Conservation (phyloP, 148 eudicot species). For the Chenopodium quinoa region DNA sequence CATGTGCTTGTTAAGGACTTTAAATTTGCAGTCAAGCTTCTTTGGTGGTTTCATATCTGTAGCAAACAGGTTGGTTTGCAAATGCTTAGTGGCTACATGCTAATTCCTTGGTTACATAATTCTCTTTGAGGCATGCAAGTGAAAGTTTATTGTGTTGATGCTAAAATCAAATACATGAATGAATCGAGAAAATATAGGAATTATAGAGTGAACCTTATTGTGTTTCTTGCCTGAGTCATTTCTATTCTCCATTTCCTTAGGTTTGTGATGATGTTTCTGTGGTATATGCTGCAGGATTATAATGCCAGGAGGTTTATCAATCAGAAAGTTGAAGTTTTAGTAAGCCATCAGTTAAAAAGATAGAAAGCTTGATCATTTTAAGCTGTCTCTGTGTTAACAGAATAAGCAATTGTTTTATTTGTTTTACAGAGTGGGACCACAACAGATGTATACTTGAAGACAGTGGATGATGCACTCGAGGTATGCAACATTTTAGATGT, state of each 20-base stretch:
- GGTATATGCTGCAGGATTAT: slow-evolving; percentile 49
- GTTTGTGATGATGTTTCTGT: not conserved
- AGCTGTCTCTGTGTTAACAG: slow-evolving; percentile 17
- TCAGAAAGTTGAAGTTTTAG: slow-evolving; percentile 84
- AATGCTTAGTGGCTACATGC: not conserved
- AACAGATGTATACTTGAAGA: slow-evolving; percentile 69
- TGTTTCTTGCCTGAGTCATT: not conserved
- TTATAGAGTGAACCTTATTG: not conserved
- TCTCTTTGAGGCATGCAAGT: not conserved
- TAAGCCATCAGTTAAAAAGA: slow-evolving; percentile 30
- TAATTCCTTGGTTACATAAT: not conserved
- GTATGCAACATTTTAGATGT: slow-evolving; percentile 28
- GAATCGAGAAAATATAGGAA: too few relatives aligned
- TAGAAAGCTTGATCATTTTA: not conserved
- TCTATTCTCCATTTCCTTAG: not conserved
- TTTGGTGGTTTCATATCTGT: not conserved
- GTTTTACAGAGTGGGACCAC: slow-evolving; percentile 67
- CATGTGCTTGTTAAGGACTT: not conserved
- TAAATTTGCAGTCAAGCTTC: not conserved
- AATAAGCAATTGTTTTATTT: not conserved
- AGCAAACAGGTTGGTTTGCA: not conserved
- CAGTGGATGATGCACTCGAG: slow-evolving; percentile 80
- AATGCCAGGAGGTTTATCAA: slow-evolving; percentile 59
- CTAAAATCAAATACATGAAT: not conserved
- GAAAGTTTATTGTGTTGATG: not conserved